Evolutionary conservation across 202 grass and related monocot species (phyloP).

Genomic region (Zoysia matrella): DNA sequence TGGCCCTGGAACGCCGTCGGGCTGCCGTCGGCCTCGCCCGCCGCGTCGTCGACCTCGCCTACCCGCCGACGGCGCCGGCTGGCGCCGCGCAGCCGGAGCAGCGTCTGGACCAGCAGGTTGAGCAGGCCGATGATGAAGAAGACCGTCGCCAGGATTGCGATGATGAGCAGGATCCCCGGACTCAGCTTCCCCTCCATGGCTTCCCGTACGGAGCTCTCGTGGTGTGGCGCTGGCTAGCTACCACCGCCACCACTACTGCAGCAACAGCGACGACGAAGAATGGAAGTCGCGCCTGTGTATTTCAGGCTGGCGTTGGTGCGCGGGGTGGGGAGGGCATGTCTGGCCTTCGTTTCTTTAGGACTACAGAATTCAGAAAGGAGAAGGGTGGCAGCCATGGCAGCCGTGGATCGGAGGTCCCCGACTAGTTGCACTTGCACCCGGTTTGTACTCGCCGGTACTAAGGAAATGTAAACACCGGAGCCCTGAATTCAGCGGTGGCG

Average conservation of each 20-base stretch:
- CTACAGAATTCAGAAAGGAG: too few species aligned
- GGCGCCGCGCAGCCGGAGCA: constrained; percentile 42
- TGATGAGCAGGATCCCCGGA: constrained; percentile 68
- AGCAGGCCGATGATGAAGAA: constrained; percentile 84
- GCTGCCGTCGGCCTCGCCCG: constrained; percentile 28
- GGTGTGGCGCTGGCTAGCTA: not conserved
- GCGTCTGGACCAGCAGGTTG: constrained; percentile 72
- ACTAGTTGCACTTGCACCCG: not conserved
- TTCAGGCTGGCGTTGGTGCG: not conserved
- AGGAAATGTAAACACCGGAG: not conserved
- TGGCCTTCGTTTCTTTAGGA: not conserved
- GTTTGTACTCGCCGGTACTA: not conserved
- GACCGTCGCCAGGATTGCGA: constrained; percentile 74
- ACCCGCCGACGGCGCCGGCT: constrained; percentile 12
- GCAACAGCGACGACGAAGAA: not conserved
- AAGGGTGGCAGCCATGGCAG: not conserved
- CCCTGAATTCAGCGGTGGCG: not conserved
- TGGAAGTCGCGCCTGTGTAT: not conserved
- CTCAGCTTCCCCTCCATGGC: constrained; percentile 62
- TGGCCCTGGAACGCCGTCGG: constrained; percentile 83
- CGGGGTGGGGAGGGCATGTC: not conserved
- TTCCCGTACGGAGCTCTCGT: constrained; percentile 25
- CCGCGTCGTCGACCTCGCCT: not conserved
- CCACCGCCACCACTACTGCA: not conserved
- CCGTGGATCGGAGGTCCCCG: not conserved